These are phyloP conservation scores for Ustilago bromivora DNA, from an alignment of 1,284 basidiomycete genomes.

Conservation along the genomic window DNA sequence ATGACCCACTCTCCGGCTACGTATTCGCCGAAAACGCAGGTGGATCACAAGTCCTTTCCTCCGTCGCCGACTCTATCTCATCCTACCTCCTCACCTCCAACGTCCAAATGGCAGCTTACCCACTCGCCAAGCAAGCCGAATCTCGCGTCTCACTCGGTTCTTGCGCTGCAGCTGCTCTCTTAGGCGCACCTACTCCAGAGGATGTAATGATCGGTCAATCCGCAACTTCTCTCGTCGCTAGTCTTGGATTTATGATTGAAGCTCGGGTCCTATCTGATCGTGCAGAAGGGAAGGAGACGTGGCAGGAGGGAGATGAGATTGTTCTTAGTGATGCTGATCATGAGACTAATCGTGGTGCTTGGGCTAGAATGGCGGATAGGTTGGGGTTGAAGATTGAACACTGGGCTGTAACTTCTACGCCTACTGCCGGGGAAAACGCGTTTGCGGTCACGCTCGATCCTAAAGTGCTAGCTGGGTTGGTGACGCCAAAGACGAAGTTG, in stretches of 20 bases:
- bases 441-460: conserved; percentile 76
- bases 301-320: conserved; percentile 78
- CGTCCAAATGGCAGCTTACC: conserved; percentile 78
- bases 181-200: conserved; percentile 76
- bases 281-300: conserved; percentile 75
- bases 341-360: conserved; percentile 83
- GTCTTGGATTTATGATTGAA: conserved; percentile 46
- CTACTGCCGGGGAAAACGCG: conserved; percentile 66
- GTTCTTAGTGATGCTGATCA: conserved; percentile 79
- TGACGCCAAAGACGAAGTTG: conserved; percentile 77
- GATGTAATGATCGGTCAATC: conserved; percentile 77
- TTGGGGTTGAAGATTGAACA: conserved; percentile 74
- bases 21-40: conserved; percentile 83
- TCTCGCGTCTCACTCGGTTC: conserved; percentile 74
- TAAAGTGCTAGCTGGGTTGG: conserved; percentile 76
- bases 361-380: conserved; percentile 80
- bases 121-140: conserved; percentile 74
- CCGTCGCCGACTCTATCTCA: conserved; percentile 75
- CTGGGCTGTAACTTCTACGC: conserved; percentile 74
- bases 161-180: conserved; percentile 74
- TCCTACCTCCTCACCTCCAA: conserved; percentile 80
- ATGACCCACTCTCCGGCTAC: not conserved
- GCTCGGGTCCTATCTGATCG: conserved; percentile 12
- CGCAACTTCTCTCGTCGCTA: conserved; percentile 45
- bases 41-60: conserved; percentile 75